Conservation (phyloP, 2,329 filamentous ascomycete species). For the Capronia epimyces region DNA sequence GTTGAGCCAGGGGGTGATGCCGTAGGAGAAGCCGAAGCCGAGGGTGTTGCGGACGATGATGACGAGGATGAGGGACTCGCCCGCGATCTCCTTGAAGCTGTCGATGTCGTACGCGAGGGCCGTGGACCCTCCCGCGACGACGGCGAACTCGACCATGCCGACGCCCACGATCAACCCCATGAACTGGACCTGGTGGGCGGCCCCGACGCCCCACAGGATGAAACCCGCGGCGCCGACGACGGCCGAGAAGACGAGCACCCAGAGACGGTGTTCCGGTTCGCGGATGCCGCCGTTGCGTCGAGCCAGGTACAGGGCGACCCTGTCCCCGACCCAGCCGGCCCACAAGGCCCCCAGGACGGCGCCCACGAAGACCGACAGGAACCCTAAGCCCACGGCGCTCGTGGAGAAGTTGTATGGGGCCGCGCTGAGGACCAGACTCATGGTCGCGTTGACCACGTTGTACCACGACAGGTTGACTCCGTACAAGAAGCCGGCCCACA, state of each 20-base stretch:
- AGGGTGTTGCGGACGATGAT: slow-evolving; percentile 49
- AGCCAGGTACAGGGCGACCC: slow-evolving; percentile 24
- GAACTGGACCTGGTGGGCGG: slow-evolving; percentile 45
- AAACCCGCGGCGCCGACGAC: slow-evolving; percentile 37
- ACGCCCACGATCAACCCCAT: slow-evolving; percentile 44
- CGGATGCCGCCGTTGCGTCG: slow-evolving; percentile 26
- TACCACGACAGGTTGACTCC: slow-evolving; percentile 34
- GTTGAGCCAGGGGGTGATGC: slow-evolving; percentile 8
- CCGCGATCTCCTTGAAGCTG: slow-evolving; percentile 45
- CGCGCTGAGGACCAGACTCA: slow-evolving; percentile 29
- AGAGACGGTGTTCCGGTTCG: slow-evolving; percentile 31
- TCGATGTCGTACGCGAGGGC: slow-evolving; percentile 47
- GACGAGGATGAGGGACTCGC: slow-evolving; percentile 48
- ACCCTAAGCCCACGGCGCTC: slow-evolving; percentile 29
- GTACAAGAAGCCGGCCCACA: slow-evolving; percentile 40
- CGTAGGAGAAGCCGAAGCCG: slow-evolving; percentile 31
- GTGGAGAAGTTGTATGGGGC: slow-evolving; percentile 32
- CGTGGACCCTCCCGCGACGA: slow-evolving; percentile 42
- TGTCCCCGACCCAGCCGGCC: slow-evolving; percentile 26
- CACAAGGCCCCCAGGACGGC: slow-evolving; percentile 18
- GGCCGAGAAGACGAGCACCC: slow-evolving; percentile 31
- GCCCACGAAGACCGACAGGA: slow-evolving; percentile 29
- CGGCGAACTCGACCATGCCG: slow-evolving; percentile 30
- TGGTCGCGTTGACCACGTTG: slow-evolving; percentile 33
- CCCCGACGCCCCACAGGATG: slow-evolving; percentile 48